Conservation (phyloP, 106 monocot species). For the Dendrobium chrysotoxum region DNA sequence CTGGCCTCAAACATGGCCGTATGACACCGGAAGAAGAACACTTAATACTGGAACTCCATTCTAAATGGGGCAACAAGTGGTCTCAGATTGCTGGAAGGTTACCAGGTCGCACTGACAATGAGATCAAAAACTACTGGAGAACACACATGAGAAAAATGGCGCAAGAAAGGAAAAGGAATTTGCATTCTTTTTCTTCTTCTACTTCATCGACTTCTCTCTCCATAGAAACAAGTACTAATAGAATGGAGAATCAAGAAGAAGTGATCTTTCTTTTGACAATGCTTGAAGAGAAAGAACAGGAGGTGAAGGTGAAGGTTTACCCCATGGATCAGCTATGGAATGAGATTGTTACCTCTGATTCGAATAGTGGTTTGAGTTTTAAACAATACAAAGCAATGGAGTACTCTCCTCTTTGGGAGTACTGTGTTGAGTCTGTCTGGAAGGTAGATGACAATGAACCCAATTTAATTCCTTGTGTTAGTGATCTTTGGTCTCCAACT, state of each 20-base stretch:
- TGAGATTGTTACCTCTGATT: not conserved
- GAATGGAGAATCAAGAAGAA: not conserved
- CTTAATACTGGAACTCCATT: slow-evolving; percentile 56
- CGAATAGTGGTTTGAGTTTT: not conserved
- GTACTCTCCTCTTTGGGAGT: not conserved
- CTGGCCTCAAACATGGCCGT: slow-evolving; percentile 66
- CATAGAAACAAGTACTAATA: not conserved
- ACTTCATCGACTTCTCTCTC: slow-evolving; percentile 6
- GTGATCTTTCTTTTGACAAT: too few relatives aligned
- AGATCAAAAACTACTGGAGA: slow-evolving; percentile 81
- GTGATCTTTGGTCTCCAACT: not conserved
- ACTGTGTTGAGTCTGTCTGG: not conserved
- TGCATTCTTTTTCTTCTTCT: not conserved
- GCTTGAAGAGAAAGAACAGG: not conserved
- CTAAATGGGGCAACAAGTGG: slow-evolving; percentile 78
- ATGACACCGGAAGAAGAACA: slow-evolving; percentile 58
- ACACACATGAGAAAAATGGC: slow-evolving; percentile 72
- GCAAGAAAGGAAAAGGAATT: slow-evolving; percentile 36
- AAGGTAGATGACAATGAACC: not conserved
- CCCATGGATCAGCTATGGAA: slow-evolving; percentile 21
- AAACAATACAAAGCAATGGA: not conserved
- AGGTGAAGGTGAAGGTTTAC: not conserved
- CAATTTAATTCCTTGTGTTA: not conserved
- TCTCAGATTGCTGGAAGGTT: slow-evolving; percentile 49
- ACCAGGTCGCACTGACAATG: slow-evolving; percentile 65